Conservation (phyloP, 164 flowering plant species). For the Kingdonia uniflora region DNA sequence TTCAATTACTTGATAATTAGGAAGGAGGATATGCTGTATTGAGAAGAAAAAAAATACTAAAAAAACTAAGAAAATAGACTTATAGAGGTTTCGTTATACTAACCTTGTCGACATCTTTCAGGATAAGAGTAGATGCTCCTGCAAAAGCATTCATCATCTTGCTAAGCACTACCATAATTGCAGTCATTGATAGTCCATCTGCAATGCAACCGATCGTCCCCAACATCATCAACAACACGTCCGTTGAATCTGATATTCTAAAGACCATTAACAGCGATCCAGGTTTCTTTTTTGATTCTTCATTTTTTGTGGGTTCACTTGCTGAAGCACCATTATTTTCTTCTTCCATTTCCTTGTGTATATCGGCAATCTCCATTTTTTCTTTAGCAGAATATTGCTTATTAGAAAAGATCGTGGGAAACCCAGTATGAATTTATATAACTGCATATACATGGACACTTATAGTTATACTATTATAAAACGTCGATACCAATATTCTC, state of each 20-base stretch:
- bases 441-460: no score
- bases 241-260: slow-evolving; percentile 15
- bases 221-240: slow-evolving; percentile 17
- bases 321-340: not conserved
- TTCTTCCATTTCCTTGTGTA: not conserved
- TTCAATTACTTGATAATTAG: no score
- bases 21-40: no score
- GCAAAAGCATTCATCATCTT: slow-evolving; percentile 17
- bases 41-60: no score
- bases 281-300: not conserved
- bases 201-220: slow-evolving; percentile 25
- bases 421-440: no score
- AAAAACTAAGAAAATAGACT: no score
- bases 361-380: not conserved
- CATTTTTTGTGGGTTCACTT: not conserved
- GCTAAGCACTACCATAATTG: slow-evolving; percentile 23
- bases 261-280: slow-evolving; percentile 11
- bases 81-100: no score
- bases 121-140: slow-evolving; percentile 7
- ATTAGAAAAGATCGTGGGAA: no score
- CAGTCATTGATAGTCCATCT: slow-evolving; percentile 16
- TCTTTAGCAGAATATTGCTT: no score
- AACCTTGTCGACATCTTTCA: slow-evolving; percentile 12
- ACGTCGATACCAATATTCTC: no score
- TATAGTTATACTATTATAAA: no score